Percentiles rank a stretch among this genome's conserved stretches.
Evolutionary conservation across 2,329 filamentous ascomycete species (phyloP).

Genomic region (Ophiostoma populinum): DNA sequence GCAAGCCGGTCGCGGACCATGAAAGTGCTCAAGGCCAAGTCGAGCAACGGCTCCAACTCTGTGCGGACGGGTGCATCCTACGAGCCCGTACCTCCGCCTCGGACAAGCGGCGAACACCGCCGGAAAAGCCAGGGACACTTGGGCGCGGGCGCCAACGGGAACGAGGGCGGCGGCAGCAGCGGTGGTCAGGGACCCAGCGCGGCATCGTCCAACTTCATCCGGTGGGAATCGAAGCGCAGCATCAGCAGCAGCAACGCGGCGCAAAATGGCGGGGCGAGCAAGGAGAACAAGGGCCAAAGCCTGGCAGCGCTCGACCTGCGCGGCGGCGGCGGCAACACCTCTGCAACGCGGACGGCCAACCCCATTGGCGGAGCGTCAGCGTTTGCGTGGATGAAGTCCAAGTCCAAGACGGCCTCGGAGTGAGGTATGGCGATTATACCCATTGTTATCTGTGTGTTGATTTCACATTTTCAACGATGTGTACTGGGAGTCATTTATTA

Average conservation of each 20-base stretch:
- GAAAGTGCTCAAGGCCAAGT: constrained; percentile 79
- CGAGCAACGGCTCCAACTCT: constrained; percentile 28
- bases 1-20: constrained; percentile 53
- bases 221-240: constrained; percentile 36
- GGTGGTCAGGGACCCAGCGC: constrained; percentile 1
- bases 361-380: constrained; percentile 85
- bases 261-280: constrained; percentile 18
- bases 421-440: no score
- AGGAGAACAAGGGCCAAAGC: constrained; percentile 19
- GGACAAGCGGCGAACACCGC: constrained; percentile 30
- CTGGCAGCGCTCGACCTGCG: constrained; percentile 17
- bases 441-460: no score
- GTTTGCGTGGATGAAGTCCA: constrained; percentile 71
- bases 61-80: constrained; percentile 33
- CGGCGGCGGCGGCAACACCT: constrained; percentile 16
- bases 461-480: no score
- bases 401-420: background rate
- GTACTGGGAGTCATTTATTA: no score
- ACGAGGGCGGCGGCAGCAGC: constrained; percentile 3
- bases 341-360: constrained; percentile 51
- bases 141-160: background rate
- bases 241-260: constrained; percentile 20
- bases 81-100: constrained; percentile 30
- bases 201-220: constrained; percentile 15
- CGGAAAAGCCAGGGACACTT: constrained; percentile 31